Evolutionary conservation across 257 asterid genomes (phyloP).

Genomic region (Nicotiana benthamiana): DNA sequence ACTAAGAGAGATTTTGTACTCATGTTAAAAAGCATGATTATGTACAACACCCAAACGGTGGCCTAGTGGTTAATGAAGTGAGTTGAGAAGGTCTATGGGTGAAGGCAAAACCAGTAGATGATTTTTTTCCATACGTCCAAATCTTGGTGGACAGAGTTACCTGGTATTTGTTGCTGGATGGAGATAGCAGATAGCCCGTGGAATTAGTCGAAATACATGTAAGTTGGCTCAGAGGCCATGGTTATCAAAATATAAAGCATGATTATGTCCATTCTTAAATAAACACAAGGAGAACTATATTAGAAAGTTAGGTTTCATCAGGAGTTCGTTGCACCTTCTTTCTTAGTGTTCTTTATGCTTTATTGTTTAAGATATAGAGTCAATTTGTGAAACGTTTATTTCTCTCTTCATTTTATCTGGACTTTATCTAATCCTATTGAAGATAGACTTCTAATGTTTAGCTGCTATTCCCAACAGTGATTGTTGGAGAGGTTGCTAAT

Average conservation of each 20-base stretch:
- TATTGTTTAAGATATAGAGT: neutral
- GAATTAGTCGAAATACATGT: no score
- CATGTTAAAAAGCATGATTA: neutral
- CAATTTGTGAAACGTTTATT: neutral
- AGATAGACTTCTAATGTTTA: conserved; percentile 5
- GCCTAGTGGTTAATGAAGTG: no score
- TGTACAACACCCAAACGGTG: no score
- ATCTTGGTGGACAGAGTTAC: no score
- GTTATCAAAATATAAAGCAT: neutral
- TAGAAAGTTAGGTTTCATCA: neutral
- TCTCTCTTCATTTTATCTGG: neutral
- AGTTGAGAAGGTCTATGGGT: no score
- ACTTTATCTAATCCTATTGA: neutral
- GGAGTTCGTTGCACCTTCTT: neutral
- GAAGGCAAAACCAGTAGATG: no score
- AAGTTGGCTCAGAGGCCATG: no score
- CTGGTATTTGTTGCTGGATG: no score
- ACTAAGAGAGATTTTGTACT: neutral
- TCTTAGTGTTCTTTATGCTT: neutral
- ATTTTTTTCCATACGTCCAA: no score
- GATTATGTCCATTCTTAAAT: neutral
- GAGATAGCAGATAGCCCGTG: no score
- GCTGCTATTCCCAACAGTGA: conserved; percentile 51
- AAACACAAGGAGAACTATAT: neutral
- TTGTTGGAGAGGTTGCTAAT: conserved; percentile 95